These are phyloP conservation scores for Aspergillus nanangensis DNA, from an alignment of 495 filamentous ascomycete genomes.

Conservation along the genomic window DNA sequence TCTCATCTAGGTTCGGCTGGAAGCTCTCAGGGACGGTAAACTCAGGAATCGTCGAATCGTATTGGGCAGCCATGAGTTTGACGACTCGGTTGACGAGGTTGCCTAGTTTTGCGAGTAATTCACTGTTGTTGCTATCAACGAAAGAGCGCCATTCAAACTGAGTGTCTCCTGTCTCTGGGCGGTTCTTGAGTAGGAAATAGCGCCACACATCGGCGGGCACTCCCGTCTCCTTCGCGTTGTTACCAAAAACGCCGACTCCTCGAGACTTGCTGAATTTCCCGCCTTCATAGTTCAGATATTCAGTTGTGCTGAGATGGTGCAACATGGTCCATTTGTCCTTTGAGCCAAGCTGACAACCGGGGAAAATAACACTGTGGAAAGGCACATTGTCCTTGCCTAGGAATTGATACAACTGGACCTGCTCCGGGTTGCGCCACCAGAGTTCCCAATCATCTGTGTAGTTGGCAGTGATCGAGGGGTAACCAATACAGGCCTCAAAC, in stretches of 20 bases:
- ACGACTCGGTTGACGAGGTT: conserved; percentile 93
- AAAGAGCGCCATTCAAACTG: conserved; percentile 89
- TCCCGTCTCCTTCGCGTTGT: conserved; percentile 84
- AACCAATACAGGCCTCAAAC: conserved; percentile 98
- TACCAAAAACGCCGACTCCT: conserved; percentile 86
- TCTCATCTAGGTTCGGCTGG: conserved; percentile 45
- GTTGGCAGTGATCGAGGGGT: conserved; percentile 89
- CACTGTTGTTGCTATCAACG: conserved; percentile 82
- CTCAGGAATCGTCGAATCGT: conserved; percentile 66
- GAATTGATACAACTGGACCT: conserved; percentile 93
- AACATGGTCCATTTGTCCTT: conserved; percentile 86
- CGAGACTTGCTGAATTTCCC: conserved; percentile 95
- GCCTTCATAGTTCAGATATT: conserved; percentile 94
- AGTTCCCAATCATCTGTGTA: conserved; percentile 89
- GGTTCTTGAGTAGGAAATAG: conserved; percentile 84
- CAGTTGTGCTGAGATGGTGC: conserved; percentile 82
- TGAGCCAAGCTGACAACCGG: conserved; percentile 80
- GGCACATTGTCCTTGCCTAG: conserved; percentile 97
- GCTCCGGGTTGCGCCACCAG: conserved; percentile 90
- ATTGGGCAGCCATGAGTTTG: conserved; percentile 80
- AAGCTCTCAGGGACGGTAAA: conserved; percentile 45
- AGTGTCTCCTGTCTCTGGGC: conserved; percentile 84
- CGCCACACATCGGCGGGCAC: conserved; percentile 84
- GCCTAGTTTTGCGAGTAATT: conserved; percentile 83
- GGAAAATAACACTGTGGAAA: conserved; percentile 91